Evolutionary conservation across 345 rosid genomes (phyloP), one percentile per base, ranked within the genome.

Genomic region (Linum usitatissimum): DNA sequence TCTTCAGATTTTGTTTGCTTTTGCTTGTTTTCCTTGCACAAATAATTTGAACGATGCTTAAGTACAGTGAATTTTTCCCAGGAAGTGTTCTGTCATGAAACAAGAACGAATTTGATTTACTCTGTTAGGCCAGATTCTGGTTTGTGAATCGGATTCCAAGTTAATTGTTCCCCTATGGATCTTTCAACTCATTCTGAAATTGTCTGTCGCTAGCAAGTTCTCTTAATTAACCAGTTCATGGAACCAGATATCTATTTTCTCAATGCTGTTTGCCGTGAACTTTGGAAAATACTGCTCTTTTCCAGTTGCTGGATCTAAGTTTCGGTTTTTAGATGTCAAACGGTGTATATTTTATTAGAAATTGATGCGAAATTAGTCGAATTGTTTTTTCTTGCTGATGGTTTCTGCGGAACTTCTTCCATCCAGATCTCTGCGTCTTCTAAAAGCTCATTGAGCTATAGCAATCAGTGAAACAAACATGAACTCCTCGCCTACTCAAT

Each of bases 401-500:
- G 14, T 4, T 42, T 2, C 49, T 8, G 49, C 9, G 10, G 2
- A 9, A 42, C 15, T 42, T 9, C 49, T 42, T 9, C 49, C 49
- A 14, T 14, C 0, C 15, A 15, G 17, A 10, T 45, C 51, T 4
- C 17, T 45, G 38, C 38, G 3, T 45, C 59, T 55, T 20, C 71
- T 30, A 23, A 53, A 64, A 71, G 68, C 65, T 66, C 30, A 19
- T 59, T 64, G 61, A 78, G 65, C 64, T 74, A 55, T 21, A 53
- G 60, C 58, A 18, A 39, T 34, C 55, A 80, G 77, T 68, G 63
- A 61, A 75, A 67, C 64, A 75, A 82, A 68, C 70, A 90, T 93
- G 99, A 82, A 87, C 79, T 79, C 94, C 59, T 56, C 93, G 4
- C 77, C 94, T 7, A 63, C 92, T 38, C 94, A 87, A 75, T 87